Evolutionary conservation across 441 rosid species (phyloP).

Genomic region (Euphorbia corollata): DNA sequence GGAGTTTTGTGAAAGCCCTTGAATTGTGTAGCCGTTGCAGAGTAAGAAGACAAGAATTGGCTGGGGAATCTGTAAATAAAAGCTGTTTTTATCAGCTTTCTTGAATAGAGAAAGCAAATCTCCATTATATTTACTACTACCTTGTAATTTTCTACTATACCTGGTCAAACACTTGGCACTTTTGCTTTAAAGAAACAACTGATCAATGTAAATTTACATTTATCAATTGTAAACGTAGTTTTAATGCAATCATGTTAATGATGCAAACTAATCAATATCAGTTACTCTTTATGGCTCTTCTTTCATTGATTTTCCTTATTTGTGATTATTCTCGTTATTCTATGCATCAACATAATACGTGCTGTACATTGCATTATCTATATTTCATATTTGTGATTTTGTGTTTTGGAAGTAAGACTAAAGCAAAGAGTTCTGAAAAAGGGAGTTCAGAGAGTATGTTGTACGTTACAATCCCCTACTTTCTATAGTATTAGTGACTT

Average conservation of each 20-base stretch:
- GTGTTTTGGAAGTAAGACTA: background rate
- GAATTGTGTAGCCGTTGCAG: conserved; percentile 16
- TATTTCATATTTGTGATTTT: background rate
- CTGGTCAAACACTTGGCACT: background rate
- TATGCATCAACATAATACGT: background rate
- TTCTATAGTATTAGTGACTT: no score
- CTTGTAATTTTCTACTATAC: conserved; percentile 13
- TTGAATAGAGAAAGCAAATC: conserved; percentile 9
- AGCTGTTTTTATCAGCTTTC: conserved; percentile 19
- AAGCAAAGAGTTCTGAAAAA: background rate
- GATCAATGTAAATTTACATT: conserved; percentile 15
- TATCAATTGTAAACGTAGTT: conserved; percentile 8
- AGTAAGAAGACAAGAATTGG: conserved; percentile 22
- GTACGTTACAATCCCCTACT: no score
- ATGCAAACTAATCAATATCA: conserved; percentile 8
- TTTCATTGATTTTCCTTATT: background rate
- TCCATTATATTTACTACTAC: conserved; percentile 9
- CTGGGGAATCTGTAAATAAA: conserved; percentile 27
- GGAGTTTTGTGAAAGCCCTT: conserved; percentile 64
- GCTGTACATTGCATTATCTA: background rate
- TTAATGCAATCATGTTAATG: conserved; percentile 8
- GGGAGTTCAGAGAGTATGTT: background rate
- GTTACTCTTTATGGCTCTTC: background rate
- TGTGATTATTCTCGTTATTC: background rate
- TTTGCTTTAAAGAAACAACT: background rate